These are phyloP conservation scores for Colletotrichum viniferum DNA, from an alignment of 2,329 filamentous ascomycete species.

Conservation along the genomic window DNA sequence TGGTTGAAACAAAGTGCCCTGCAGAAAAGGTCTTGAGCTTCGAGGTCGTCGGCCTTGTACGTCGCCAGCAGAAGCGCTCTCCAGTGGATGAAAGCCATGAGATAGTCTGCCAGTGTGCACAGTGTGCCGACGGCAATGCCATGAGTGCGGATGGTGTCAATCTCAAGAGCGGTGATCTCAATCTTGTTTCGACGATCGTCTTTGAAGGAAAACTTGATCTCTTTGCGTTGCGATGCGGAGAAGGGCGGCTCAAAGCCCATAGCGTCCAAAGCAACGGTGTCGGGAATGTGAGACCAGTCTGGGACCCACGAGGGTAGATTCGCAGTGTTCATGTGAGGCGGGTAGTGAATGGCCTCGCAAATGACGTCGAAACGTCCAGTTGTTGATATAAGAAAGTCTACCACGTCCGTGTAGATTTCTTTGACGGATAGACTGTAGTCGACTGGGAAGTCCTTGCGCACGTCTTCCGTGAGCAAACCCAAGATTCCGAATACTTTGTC, in stretches of 20 bases:
- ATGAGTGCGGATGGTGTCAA: constrained; percentile 27
- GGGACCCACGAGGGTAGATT: constrained; percentile 38
- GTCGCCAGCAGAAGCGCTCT: constrained; percentile 28
- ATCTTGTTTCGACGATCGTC: constrained; percentile 28
- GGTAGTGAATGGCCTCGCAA: constrained; percentile 37
- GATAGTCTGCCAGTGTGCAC: constrained; percentile 30
- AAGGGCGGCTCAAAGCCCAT: constrained; percentile 25
- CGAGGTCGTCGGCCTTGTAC: neutral
- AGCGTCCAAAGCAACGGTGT: constrained; percentile 21
- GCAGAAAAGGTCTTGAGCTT: constrained; percentile 31
- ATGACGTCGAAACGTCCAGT: constrained; percentile 35
- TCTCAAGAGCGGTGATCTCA: constrained; percentile 29
- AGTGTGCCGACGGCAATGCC: constrained; percentile 33
- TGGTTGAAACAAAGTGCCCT: constrained; percentile 32
- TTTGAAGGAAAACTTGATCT: constrained; percentile 27
- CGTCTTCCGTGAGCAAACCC: constrained; percentile 30
- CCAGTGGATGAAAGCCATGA: constrained; percentile 41
- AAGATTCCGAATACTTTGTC: constrained; percentile 41
- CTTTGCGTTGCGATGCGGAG: constrained; percentile 19
- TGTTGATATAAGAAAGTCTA: constrained; percentile 31
- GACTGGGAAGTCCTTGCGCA: constrained; percentile 29
- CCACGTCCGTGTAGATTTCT: constrained; percentile 37
- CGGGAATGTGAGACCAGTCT: constrained; percentile 34
- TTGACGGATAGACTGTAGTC: constrained; percentile 35
- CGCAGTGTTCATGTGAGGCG: constrained; percentile 24